These are phyloP conservation scores for Arachis stenosperma DNA, from an alignment of 306 rosid genomes.

Conservation along the genomic window DNA sequence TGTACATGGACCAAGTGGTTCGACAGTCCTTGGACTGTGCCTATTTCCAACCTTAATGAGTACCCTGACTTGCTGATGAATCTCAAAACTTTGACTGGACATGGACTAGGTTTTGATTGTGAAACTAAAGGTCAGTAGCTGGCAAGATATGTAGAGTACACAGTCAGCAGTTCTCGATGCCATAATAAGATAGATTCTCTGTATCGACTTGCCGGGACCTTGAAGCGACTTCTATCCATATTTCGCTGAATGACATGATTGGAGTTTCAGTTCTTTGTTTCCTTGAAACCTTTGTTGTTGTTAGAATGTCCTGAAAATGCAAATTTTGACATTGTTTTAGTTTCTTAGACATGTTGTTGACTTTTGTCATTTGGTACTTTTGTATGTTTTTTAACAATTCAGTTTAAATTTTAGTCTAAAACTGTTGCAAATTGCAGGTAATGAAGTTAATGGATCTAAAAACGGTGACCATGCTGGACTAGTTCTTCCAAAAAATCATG, in stretches of 20 bases:
- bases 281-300: background rate
- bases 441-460: slow-evolving; percentile 42
- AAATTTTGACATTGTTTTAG: slow-evolving; percentile 6
- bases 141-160: slow-evolving; percentile 37
- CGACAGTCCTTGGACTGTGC: slow-evolving; percentile 42
- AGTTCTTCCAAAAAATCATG: slow-evolving; percentile 18
- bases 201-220: slow-evolving; percentile 7
- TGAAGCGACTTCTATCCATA: slow-evolving; percentile 9
- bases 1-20: slow-evolving; percentile 56
- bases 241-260: slow-evolving; percentile 13
- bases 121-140: slow-evolving; percentile 48
- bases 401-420: slow-evolving; percentile 5
- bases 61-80: slow-evolving; percentile 43
- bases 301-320: slow-evolving; percentile 9
- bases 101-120: slow-evolving; percentile 47
- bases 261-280: slow-evolving; percentile 1
- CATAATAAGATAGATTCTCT: slow-evolving; percentile 5
- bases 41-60: slow-evolving; percentile 31
- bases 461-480: slow-evolving; percentile 33
- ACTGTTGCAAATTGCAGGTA: slow-evolving; percentile 38
- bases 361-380: background rate
- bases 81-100: slow-evolving; percentile 42
- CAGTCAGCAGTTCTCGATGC: slow-evolving; percentile 12
- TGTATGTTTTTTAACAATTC: background rate
- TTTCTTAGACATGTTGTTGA: background rate